phyloP scores from a whole-genome alignment of 108 stramenopile species.

The Nitzschia sp. region DNA sequence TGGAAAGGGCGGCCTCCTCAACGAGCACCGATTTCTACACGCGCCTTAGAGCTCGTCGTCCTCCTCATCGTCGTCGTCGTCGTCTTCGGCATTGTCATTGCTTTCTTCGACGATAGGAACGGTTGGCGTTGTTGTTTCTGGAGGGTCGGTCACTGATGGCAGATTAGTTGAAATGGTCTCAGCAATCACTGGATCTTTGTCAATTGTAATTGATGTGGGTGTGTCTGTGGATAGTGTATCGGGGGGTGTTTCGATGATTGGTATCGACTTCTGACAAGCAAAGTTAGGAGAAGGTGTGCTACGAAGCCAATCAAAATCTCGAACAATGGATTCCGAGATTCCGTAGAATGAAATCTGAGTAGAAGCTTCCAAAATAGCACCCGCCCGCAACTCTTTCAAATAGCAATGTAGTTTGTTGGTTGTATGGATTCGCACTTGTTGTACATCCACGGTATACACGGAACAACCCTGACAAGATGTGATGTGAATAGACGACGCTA shows the following conservation, averaged over 20 bases:
- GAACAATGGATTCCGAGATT: background rate
- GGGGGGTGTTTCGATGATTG: too few relatives aligned
- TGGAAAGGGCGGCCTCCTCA: slow-evolving; percentile 78
- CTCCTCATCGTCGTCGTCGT: background rate
- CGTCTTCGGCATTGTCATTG: background rate
- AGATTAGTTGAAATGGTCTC: too few relatives aligned
- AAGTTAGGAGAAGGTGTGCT: too few relatives aligned
- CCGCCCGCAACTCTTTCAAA: slow-evolving; percentile 20
- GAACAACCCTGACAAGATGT: slow-evolving; percentile 25
- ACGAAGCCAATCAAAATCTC: too few relatives aligned
- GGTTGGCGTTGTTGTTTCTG: background rate
- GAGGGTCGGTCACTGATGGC: background rate
- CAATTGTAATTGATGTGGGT: too few relatives aligned
- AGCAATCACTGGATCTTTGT: too few relatives aligned
- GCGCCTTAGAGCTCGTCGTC: slow-evolving; percentile 1
- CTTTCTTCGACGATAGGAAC: background rate
- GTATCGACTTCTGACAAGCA: too few relatives aligned
- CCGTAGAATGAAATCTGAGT: slow-evolving; percentile 21
- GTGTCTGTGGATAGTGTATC: too few relatives aligned
- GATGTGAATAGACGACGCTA: slow-evolving; percentile 32
- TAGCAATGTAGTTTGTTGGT: slow-evolving; percentile 24
- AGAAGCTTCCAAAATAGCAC: slow-evolving; percentile 43
- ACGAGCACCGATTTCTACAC: slow-evolving; percentile 72
- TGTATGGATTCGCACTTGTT: slow-evolving; percentile 46
- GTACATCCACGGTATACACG: slow-evolving; percentile 16